Percentiles rank a stretch among this genome's conserved stretches.
Evolutionary conservation across 495 filamentous ascomycete species (phyloP).

Genomic region (Friedmanniomyces simplex): DNA sequence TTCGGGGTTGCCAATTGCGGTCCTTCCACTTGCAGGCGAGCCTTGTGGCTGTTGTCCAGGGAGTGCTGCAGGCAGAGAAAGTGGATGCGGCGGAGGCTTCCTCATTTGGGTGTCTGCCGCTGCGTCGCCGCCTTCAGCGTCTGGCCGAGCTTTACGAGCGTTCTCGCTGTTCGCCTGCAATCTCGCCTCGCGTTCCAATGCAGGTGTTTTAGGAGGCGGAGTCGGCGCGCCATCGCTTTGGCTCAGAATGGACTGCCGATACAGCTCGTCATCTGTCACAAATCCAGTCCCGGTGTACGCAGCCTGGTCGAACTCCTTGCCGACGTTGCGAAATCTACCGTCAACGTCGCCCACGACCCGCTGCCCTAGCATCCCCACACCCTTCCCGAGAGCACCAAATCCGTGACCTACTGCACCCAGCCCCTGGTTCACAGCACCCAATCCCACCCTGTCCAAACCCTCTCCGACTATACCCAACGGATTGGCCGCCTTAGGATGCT

Average conservation of each 20-base stretch:
- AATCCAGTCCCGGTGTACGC: constrained; percentile 13
- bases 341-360: constrained; percentile 41
- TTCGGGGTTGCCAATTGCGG: background rate
- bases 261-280: constrained; percentile 15
- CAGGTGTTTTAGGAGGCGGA: constrained; percentile 9
- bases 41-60: background rate
- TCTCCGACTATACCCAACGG: constrained; percentile 34
- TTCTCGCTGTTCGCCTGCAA: background rate
- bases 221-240: constrained; percentile 2
- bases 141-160: background rate
- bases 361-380: constrained; percentile 49
- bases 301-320: constrained; percentile 9
- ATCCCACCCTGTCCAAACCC: constrained; percentile 23
- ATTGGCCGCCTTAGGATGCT: constrained; percentile 28
- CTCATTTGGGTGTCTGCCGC: no score
- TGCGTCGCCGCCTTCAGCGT: background rate
- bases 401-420: constrained; percentile 29
- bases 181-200: background rate
- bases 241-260: constrained; percentile 4
- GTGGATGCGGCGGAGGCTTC: constrained; percentile 1
- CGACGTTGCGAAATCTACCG: constrained; percentile 37
- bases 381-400: constrained; percentile 48
- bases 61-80: background rate
- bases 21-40: constrained; percentile 8
- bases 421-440: constrained; percentile 37